Conservation (phyloP, 768 basidiomycete species). For the Auricularia sp. region DNA sequence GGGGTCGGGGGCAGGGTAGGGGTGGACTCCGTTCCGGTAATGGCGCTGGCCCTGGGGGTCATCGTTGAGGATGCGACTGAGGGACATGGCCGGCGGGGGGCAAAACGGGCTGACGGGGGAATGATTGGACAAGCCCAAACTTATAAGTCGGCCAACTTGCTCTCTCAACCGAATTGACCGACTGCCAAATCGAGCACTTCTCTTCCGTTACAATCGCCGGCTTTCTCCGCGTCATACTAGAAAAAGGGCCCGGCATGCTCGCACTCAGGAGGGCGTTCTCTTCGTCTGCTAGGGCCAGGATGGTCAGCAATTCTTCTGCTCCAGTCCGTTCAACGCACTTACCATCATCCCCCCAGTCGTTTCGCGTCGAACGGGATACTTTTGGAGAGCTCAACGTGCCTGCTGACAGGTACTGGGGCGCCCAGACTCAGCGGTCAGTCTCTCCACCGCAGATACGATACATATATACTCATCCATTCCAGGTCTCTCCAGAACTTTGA, state of each 20-base stretch:
- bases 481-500: constrained; percentile 97
- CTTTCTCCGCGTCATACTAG: too few relatives aligned
- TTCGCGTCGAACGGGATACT: constrained; percentile 82
- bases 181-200: not conserved
- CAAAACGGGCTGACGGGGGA: not conserved
- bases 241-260: not conserved
- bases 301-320: not conserved
- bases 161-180: too few relatives aligned
- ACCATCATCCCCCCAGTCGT: constrained; percentile 17
- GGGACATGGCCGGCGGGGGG: constrained; percentile 44
- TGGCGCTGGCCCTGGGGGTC: constrained; percentile 33
- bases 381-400: constrained; percentile 93
- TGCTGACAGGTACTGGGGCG: constrained; percentile 89
- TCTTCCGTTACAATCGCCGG: not conserved
- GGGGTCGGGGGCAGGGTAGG: constrained; percentile 15
- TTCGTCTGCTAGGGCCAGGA: constrained; percentile 6
- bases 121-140: not conserved
- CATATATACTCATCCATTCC: not conserved
- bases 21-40: constrained; percentile 24
- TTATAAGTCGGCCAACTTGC: not conserved
- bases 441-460: not conserved
- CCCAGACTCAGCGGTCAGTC: constrained; percentile 85
- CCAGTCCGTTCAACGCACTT: not conserved
- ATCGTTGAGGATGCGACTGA: constrained; percentile 73
- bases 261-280: constrained; percentile 7